Base-by-base conservation (phyloP, 768 basidiomycete species). In the Termitomyces heimii region DNA sequence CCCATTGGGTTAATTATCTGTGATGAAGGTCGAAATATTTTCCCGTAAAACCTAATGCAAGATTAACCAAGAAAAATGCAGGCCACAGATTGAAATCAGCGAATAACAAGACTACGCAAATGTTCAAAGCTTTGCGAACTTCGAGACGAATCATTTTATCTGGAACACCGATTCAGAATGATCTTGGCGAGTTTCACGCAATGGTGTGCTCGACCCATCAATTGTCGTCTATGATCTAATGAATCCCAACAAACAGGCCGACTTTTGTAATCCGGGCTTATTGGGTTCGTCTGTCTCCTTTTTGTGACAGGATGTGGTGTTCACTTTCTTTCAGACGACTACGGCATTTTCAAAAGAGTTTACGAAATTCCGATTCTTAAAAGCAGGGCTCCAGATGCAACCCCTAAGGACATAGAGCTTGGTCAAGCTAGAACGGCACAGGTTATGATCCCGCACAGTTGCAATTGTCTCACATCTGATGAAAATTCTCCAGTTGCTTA, bases 101-200 rank as follows among this genome's bases (percentile, higher is more conserved):
- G 5, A 89, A 85, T 60, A 92, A 88, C 64, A 96, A 98, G 73
- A 96, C 94, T 0, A 88, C 88, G 2, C 80, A 82, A 48, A 90
- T 94, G 82, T 92, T 99, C 65, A 85, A 87, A 52, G 78, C 81
- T 4, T 74, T 99, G 29, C 79, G 79, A 48, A 93, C 92, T 2
- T 80, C 79, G 12, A 78, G 92, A 24, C 75, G 96, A 37, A 79
- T 98, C 60, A 95, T 99, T 37, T 77, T 99, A 4, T 94, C 94
- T 0, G 97, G 97, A 32, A 99, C 97, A 1, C 97, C 97, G 0
- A 91, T 99, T 42, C 97, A 98, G 69, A 99, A 99, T 70, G 93
- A 98, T 68, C 73, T 99, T 29, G 77, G 88, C 60, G 97, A 99
- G 70, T 96, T 96, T 66, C 96, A 97, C 71, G 83, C 94, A 4